Conservation (phyloP, 2,329 filamentous ascomycete species). For the Gremmenia infestans region DNA sequence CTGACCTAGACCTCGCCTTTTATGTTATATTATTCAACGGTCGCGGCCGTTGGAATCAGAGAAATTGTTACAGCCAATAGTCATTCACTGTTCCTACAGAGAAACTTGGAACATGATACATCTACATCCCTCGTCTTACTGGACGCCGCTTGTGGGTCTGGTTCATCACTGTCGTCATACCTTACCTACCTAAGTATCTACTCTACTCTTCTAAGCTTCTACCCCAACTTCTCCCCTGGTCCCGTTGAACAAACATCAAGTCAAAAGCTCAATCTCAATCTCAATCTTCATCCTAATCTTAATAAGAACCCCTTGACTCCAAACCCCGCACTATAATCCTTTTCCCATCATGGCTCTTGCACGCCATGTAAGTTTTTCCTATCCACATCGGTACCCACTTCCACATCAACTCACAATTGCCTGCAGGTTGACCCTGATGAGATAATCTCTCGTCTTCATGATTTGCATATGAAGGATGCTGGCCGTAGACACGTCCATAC, state of each 20-base stretch:
- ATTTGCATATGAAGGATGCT: conserved; percentile 36
- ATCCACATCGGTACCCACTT: not conserved
- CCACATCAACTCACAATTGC: not conserved
- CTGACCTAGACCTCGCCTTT: not conserved
- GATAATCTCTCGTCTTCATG: conserved; percentile 48
- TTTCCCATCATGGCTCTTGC: conserved; percentile 42
- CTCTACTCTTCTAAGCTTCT: not conserved
- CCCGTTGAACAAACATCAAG: not conserved
- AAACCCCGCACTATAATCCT: too few species aligned
- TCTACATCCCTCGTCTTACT: not conserved
- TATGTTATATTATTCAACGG: not conserved
- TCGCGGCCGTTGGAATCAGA: too few species aligned
- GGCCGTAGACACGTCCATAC: conserved; percentile 34
- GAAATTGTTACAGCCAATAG: too few species aligned
- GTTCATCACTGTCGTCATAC: conserved; percentile 5
- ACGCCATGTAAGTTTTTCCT: conserved; percentile 37
- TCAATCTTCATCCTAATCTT: not conserved
- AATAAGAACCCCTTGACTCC: not conserved
- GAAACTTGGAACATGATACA: not conserved
- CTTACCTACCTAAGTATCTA: too few species aligned
- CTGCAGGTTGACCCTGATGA: conserved; percentile 50
- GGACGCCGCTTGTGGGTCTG: not conserved
- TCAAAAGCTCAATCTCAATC: too few species aligned
- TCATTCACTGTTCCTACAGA: too few species aligned
- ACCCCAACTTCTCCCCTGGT: not conserved